Conservation (phyloP, 371 early-diverging fungal genomes). For the Apophysomyces sp. region DNA sequence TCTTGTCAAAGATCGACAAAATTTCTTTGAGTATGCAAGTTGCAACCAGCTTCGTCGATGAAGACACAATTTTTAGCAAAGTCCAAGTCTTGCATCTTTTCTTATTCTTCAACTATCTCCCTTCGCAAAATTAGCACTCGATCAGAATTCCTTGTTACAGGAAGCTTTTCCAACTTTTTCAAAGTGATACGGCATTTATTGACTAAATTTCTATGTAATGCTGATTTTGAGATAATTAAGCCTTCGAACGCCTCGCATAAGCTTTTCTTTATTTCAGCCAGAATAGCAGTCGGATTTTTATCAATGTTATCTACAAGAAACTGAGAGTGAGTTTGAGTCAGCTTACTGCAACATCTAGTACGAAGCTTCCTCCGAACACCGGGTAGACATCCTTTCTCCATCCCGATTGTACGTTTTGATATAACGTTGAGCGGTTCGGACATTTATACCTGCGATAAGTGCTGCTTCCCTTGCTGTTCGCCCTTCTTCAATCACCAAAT, state of each 20-base stretch:
- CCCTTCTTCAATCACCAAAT: slow-evolving; percentile 21
- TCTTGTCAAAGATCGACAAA: background rate
- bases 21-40: background rate
- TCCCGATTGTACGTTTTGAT: slow-evolving; percentile 14
- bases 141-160: slow-evolving; percentile 3
- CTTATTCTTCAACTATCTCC: background rate
- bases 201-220: background rate
- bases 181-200: no score
- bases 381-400: no score
- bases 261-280: no score
- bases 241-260: background rate
- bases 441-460: slow-evolving; percentile 20
- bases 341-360: no score
- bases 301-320: no score
- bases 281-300: no score
- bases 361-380: no score
- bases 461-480: slow-evolving; percentile 18
- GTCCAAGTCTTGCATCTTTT: background rate
- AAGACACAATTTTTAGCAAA: slow-evolving; percentile 7
- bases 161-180: background rate
- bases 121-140: background rate
- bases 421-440: slow-evolving; percentile 22
- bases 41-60: slow-evolving; percentile 9
- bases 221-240: background rate
- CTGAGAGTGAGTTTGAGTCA: no score